These are phyloP conservation scores for Pseudonectria foliicola DNA, from an alignment of 2,329 filamentous ascomycete species.

Conservation along the genomic window DNA sequence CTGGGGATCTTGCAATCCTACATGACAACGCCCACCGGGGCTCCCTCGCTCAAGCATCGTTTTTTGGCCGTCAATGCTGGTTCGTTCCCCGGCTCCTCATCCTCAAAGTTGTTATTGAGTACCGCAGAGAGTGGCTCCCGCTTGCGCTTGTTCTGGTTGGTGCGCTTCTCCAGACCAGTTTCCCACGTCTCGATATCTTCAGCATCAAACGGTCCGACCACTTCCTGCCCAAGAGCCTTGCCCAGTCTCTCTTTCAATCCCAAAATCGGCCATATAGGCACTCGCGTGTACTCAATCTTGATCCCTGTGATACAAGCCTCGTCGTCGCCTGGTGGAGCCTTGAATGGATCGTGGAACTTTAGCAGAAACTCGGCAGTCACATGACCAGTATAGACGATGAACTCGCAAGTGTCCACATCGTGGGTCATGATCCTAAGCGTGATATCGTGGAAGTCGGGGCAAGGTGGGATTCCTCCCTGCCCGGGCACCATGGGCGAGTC, in stretches of 20 bases:
- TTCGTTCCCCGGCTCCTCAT: conserved; percentile 28
- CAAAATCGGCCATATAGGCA: conserved; percentile 48
- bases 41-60: conserved; percentile 24
- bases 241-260: conserved; percentile 50
- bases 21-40: conserved; percentile 24
- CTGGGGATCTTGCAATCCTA: conserved; percentile 5
- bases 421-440: conserved; percentile 45
- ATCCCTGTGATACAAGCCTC: conserved; percentile 28
- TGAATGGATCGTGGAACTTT: conserved; percentile 43
- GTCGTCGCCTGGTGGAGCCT: conserved; percentile 24
- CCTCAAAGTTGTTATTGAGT: conserved; percentile 34
- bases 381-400: conserved; percentile 46
- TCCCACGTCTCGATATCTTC: conserved; percentile 41
- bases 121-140: conserved; percentile 30
- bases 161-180: conserved; percentile 28
- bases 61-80: conserved; percentile 25
- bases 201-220: conserved; percentile 37
- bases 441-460: conserved; percentile 38
- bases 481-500: conserved; percentile 20
- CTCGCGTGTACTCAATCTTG: conserved; percentile 39
- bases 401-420: conserved; percentile 39
- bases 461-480: conserved; percentile 10
- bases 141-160: conserved; percentile 24
- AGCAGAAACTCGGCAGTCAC: conserved; percentile 42
- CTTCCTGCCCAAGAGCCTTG: conserved; percentile 43